Evolutionary conservation across 208 protist genomes (phyloP).

Genomic region (Acanthamoeba healyi): DNA sequence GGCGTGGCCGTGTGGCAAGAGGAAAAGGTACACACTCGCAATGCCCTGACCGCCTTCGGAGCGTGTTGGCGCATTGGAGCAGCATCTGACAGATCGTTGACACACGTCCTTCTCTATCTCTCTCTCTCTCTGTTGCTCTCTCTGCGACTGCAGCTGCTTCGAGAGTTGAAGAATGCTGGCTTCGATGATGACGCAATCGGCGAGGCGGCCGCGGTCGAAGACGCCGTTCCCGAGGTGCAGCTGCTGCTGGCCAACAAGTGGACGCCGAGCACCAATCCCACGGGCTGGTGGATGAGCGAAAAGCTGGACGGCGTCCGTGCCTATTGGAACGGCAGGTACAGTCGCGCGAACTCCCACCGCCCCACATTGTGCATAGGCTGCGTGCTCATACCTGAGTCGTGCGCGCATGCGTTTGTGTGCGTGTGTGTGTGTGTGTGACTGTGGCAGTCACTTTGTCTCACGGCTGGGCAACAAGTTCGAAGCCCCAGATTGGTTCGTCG

Average conservation of each 20-base stretch:
- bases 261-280: constrained; percentile 69
- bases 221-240: not conserved
- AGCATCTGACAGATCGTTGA: not conserved
- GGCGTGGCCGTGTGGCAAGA: constrained; percentile 53
- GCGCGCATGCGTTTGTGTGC: constrained; percentile 69
- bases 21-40: constrained; percentile 1
- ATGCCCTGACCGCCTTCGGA: not conserved
- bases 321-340: constrained; percentile 85
- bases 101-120: not conserved
- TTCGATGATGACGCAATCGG: constrained; percentile 5
- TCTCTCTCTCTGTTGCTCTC: not conserved
- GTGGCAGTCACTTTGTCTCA: constrained; percentile 83
- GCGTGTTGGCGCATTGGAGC: not conserved
- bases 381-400: constrained; percentile 52
- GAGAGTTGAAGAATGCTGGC: not conserved
- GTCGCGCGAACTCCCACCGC: constrained; percentile 80
- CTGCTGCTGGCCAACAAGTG: constrained; percentile 80
- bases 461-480: constrained; percentile 84
- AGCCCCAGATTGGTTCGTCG: constrained; percentile 83
- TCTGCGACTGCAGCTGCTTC: not conserved
- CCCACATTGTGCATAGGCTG: constrained; percentile 81
- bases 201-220: not conserved
- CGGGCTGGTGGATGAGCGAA: constrained; percentile 85
- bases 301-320: constrained; percentile 87
- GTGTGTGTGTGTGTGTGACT: constrained; percentile 75